A percentile compares a stretch with the other conserved stretches of the same genome.
These are phyloP conservation scores for Pseudocercospora fijiensis DNA, from an alignment of 2,329 filamentous ascomycete genomes.

Conservation along the genomic window DNA sequence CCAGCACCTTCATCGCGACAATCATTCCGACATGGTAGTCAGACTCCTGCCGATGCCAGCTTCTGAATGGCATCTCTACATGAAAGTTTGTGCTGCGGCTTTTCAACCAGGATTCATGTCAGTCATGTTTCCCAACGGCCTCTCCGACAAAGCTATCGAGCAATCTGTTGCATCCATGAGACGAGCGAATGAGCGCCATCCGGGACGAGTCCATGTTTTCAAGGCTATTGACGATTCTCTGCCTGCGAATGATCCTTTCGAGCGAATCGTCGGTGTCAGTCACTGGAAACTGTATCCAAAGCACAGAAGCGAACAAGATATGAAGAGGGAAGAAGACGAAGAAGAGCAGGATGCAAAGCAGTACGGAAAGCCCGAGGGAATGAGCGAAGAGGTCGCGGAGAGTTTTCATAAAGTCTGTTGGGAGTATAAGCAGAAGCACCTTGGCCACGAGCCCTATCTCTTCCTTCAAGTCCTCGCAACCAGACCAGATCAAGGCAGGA, in stretches of 20 bases:
- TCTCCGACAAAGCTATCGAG: slow-evolving; percentile 19
- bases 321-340: slow-evolving; percentile 29
- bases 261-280: slow-evolving; percentile 34
- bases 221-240: slow-evolving; percentile 36
- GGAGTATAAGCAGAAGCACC: slow-evolving; percentile 25
- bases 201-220: slow-evolving; percentile 23
- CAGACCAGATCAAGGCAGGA: slow-evolving; percentile 42
- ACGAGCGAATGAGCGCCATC: slow-evolving; percentile 20
- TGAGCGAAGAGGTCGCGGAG: slow-evolving; percentile 22
- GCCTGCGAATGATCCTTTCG: slow-evolving; percentile 24
- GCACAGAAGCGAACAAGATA: slow-evolving; percentile 31
- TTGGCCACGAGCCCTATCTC: slow-evolving; percentile 32
- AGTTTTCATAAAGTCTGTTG: slow-evolving; percentile 27
- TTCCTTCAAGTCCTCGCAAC: slow-evolving; percentile 38
- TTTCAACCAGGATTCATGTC: slow-evolving; percentile 34
- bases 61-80: slow-evolving; percentile 29
- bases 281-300: slow-evolving; percentile 35
- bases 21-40: slow-evolving; percentile 29
- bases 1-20: neutral
- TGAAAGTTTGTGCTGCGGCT: slow-evolving; percentile 28
- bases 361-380: slow-evolving; percentile 22
- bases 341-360: slow-evolving; percentile 23
- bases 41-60: slow-evolving; percentile 31
- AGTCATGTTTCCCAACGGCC: slow-evolving; percentile 35
- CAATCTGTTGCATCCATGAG: slow-evolving; percentile 14